These are phyloP conservation scores for Fusarium domesticum DNA, from an alignment of 2,329 filamentous ascomycete species.

Conservation along the genomic window DNA sequence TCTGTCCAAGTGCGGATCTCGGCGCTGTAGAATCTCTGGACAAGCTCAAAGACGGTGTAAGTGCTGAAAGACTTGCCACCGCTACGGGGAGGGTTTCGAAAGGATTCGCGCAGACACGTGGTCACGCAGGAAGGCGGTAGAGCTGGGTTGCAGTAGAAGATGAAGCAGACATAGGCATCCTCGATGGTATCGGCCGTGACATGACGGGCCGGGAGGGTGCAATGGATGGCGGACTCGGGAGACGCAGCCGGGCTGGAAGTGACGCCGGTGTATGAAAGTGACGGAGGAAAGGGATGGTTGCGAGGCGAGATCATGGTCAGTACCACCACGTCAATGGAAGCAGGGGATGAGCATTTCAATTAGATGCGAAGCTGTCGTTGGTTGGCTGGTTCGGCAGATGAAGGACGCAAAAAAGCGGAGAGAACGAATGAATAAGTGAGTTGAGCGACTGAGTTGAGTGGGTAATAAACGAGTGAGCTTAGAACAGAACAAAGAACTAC, in stretches of 20 bases:
- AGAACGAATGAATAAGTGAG: too few relatives aligned
- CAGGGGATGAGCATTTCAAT: constrained; percentile 18
- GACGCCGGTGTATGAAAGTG: constrained; percentile 14
- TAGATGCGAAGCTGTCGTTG: too few relatives aligned
- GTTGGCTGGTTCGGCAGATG: too few relatives aligned
- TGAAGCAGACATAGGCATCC: constrained; percentile 78
- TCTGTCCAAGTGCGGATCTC: constrained; percentile 94
- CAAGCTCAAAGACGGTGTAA: constrained; percentile 72
- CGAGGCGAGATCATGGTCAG: constrained; percentile 19
- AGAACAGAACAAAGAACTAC: too few relatives aligned
- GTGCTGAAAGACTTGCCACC: constrained; percentile 84
- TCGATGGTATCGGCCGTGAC: constrained; percentile 72
- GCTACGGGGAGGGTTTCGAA: constrained; percentile 77
- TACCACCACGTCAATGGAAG: too few relatives aligned
- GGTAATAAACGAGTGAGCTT: too few relatives aligned
- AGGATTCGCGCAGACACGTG: constrained; percentile 67
- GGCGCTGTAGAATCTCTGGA: constrained; percentile 72
- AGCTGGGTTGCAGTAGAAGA: constrained; percentile 86
- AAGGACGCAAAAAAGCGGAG: too few relatives aligned
- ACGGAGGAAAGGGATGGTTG: constrained; percentile 13
- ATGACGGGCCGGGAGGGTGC: constrained; percentile 60
- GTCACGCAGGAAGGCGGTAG: constrained; percentile 67
- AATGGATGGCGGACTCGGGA: constrained; percentile 19
- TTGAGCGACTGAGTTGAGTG: too few relatives aligned
- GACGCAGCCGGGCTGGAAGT: constrained; percentile 16